These are phyloP conservation scores for Leptographium flavum DNA, from an alignment of 2,329 filamentous ascomycete genomes.

Conservation along the genomic window DNA sequence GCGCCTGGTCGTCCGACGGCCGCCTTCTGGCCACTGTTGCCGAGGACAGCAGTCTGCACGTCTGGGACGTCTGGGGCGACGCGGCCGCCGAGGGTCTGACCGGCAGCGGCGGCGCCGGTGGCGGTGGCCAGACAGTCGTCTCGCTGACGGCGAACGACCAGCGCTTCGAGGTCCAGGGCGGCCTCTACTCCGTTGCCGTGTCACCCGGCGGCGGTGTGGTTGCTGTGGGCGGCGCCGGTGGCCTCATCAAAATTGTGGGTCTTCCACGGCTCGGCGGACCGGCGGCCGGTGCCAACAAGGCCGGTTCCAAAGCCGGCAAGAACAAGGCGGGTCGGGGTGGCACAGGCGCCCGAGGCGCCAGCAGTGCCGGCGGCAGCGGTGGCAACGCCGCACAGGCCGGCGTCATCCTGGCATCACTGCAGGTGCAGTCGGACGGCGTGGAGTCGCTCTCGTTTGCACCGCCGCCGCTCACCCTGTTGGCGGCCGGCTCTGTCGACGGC, in stretches of 20 bases:
- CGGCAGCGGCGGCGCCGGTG: slow-evolving; percentile 8
- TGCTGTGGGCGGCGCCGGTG: slow-evolving; percentile 77
- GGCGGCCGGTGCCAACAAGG: slow-evolving; percentile 3
- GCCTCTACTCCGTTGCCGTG: slow-evolving; percentile 75
- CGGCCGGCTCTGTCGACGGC: slow-evolving; percentile 56
- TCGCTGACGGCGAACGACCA: slow-evolving; percentile 69
- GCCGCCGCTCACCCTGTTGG: slow-evolving; percentile 37
- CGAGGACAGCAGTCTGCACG: slow-evolving; percentile 78
- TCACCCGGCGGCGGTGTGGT: slow-evolving; percentile 67
- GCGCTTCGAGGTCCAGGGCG: slow-evolving; percentile 82
- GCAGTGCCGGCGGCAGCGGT: too few species aligned
- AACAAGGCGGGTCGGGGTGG: too few species aligned
- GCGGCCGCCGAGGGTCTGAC: slow-evolving; percentile 44
- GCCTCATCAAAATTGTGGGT: slow-evolving; percentile 71
- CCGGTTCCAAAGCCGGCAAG: too few species aligned
- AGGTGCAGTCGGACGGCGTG: slow-evolving; percentile 61
- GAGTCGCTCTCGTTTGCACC: slow-evolving; percentile 60
- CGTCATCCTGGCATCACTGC: slow-evolving; percentile 65
- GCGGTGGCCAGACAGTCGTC: slow-evolving; percentile 46
- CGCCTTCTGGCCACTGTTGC: slow-evolving; percentile 74
- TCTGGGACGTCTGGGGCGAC: slow-evolving; percentile 81
- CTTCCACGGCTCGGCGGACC: slow-evolving; percentile 47
- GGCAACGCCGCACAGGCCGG: slow-evolving; percentile 25
- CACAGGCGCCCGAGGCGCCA: too few species aligned
- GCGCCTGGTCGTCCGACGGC: slow-evolving; percentile 81